Base-by-base conservation (phyloP, 148 eudicot species). In the Pharnaceum exiguum region DNA sequence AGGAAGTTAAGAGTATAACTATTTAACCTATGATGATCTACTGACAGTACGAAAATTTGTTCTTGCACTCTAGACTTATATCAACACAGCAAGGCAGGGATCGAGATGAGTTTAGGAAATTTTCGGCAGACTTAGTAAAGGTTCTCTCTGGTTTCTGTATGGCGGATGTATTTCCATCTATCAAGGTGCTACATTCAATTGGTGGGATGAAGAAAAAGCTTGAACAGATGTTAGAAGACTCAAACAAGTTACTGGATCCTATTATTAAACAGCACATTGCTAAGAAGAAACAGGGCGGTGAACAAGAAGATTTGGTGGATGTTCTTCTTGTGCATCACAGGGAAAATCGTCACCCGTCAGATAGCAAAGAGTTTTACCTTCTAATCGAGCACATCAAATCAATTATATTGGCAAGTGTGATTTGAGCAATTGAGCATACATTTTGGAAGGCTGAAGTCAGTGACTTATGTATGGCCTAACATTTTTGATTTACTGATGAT, bases 381-480 rank as follows among this genome's bases (percentile, higher is more conserved):
- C 36, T 62, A 0, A 37, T 9, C 5, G 39, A 62, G 42, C 38
- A 50, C 52, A 25, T 70, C 28, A 70, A 70, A 64, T 57, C 75
- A 12, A 29, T 70, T 15, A 24, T 62, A 13, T 2, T 35, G 50
- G 68, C 57, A 43, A 8, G 38, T 35, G 12, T 35, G 12, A 7
- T 35, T 35, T 35, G 8, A 35, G 7, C 38, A 35, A 7, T 35
- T 7, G 12, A 35, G 7, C 8, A 35, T 7, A 35, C 38, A 35
- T 7, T 7, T 7, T 35, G 38, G 38, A 35, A 35, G 38, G 12
- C 38, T 6, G 12, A 7, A 6, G 7, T 12, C 38, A 6, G 8
- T 12, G 7, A 35, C 7, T 12, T 12, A 35, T 6, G 38, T 12
- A 35, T 6, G 12, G 12, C 7, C 38, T 35, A 35, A 35, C 12